Base-by-base conservation (phyloP, 129 eudicot genomes). In the Erigeron canadensis region DNA sequence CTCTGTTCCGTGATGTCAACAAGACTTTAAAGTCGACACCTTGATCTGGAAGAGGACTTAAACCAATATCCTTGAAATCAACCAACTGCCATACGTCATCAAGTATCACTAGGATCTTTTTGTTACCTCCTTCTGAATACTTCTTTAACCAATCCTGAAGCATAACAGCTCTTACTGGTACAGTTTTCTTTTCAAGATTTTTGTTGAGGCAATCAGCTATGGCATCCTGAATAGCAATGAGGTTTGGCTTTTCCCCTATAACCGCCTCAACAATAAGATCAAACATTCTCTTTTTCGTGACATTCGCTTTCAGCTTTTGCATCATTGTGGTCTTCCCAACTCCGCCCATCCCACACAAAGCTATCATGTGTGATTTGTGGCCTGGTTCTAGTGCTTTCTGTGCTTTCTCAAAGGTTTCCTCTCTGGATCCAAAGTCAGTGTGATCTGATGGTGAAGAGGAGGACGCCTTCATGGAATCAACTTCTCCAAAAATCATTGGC, bases 1-100 rank as follows among this genome's bases (percentile, higher is more conserved):
- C 34, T 28, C 34, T 28, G 1, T 28, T 28, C 3, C 34, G 34
- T 2, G 34, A 28, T 28, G 34, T 28, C 10, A 71, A 16, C 45
- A 56, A 56, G 16, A 71, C 9, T 3, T 67, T 22, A 70, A 28
- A 28, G 34, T 28, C 34, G 34, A 28, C 34, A 28, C 34, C 1
- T 28, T 28, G 34, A 28, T 58, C 44, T 57, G 76, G 57, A 8
- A 71, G 2, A 22, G 67, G 68, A 58, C 67, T 71, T 44, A 71
- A 22, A 5, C 76, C 76, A 9, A 71, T 23, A 43, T 44, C 45
- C 7, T n/a, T 17, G 5, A 58, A 57, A 10, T 71, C 44, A 43
- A 71, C 2, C 1, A 9, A 9, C 42, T 58, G 5, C 76, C 76
- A 71, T 6, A 58, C 66, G 28, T 71, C 67, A 1, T 71, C 76